These are phyloP conservation scores for Spathaspora girioi DNA, from an alignment of 805 yeast species.

Conservation along the genomic window DNA sequence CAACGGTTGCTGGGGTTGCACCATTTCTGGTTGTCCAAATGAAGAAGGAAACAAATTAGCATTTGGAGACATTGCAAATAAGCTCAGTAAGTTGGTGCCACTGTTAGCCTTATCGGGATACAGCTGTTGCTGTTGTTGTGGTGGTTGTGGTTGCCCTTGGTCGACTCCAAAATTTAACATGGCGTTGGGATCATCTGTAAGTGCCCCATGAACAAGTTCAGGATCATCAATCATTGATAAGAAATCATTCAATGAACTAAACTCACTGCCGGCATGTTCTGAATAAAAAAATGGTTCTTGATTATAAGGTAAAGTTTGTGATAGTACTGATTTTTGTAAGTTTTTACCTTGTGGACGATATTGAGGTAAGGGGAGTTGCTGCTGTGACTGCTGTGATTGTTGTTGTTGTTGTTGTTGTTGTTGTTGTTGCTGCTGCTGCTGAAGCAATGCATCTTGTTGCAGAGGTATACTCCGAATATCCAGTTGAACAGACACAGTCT, in stretches of 20 bases:
- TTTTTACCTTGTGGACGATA: neutral
- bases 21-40: constrained; percentile 3
- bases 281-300: constrained; percentile 82
- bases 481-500: neutral
- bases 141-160: constrained; percentile 4
- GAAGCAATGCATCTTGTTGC: constrained; percentile 3
- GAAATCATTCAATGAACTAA: constrained; percentile 84
- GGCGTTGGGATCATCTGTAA: constrained; percentile 22
- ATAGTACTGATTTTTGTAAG: constrained; percentile 21
- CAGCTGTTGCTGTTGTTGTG: constrained; percentile 1
- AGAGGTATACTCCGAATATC: neutral
- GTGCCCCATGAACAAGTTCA: constrained; percentile 51
- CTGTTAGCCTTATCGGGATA: constrained; percentile 8
- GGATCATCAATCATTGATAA: constrained; percentile 88
- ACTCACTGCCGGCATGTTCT: constrained; percentile 91
- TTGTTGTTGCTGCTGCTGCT: constrained; percentile 5
- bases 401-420: constrained; percentile 3
- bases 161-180: constrained; percentile 20
- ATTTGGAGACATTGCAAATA: constrained; percentile 29
- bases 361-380: neutral
- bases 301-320: constrained; percentile 41
- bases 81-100: constrained; percentile 12
- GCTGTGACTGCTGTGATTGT: neutral
- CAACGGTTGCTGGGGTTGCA: constrained; percentile 4
- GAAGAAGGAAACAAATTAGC: constrained; percentile 17